Evolutionary conservation across 2,329 filamentous ascomycete species (phyloP), one percentile per base, ranked within the genome.

Genomic region (Epicoccum nigrum): DNA sequence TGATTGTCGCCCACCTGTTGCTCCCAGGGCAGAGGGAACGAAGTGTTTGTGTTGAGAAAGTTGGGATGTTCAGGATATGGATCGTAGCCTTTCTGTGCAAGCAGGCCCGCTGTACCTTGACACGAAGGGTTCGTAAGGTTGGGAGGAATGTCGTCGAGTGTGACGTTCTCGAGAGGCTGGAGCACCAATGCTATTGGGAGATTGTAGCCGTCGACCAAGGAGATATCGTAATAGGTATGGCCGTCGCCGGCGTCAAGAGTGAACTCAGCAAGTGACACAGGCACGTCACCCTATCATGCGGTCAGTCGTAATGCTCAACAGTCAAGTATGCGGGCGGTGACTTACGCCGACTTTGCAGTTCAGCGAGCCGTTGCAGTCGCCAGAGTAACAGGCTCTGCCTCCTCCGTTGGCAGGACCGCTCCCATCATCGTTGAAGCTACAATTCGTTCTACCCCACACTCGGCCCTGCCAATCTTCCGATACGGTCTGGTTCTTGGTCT

Each of bases 201-300:
- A 67, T 93, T 93, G 80, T 93, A 93, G 40, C 90, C 90, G 67
- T 94, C 90, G 17, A 94, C 90, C 2, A 93, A 79, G 32, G 88
- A 92, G 56, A 94, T 89, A 71, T 94, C 90, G 74, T 92, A 93
- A 70, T 90, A 94, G 8, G 86, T 88, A 67, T 92, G 87, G 17
- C 79, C 77, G 34, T 81, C 75, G 23, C 87, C 86, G 21, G 86
- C 88, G 41, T 84, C 82, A 13, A 93, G 80, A 46, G 87, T 91
- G 73, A 94, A 92, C 68, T 95, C 90, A 31, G 88, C 89, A 11
- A 95, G 81, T 1, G 89, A 92, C 12, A 86, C 86, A 9, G 90
- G 90, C 23, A 86, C 83, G 49, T 84, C 80, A 15, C 90, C 89
- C 86, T 89, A n/a, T 31, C 25, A 37, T 35, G 6, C 17, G 20